phyloP scores from a whole-genome alignment of 352 stramenopile genomes.

The Phytophthora multivora region DNA sequence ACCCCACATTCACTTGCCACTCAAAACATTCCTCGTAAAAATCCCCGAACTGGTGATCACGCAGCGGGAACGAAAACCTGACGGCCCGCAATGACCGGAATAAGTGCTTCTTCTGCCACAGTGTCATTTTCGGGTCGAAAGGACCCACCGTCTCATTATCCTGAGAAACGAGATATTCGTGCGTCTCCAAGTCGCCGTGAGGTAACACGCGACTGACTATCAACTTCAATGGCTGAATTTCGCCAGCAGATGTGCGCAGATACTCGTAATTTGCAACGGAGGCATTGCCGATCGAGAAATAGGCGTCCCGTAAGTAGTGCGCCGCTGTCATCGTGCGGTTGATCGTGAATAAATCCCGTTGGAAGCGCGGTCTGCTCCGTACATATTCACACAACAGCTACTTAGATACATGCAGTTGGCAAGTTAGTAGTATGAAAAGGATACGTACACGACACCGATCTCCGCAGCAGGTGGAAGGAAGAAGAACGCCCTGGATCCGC shows the following conservation, averaged over 20 bases:
- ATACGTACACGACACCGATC: slow-evolving; percentile 58
- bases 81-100: slow-evolving; percentile 53
- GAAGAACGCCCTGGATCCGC: slow-evolving; percentile 67
- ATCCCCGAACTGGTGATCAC: slow-evolving; percentile 73
- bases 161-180: slow-evolving; percentile 51
- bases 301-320: slow-evolving; percentile 71
- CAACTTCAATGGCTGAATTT: slow-evolving; percentile 46
- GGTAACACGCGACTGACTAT: slow-evolving; percentile 40
- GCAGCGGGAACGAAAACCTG: slow-evolving; percentile 60
- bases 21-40: slow-evolving; percentile 89
- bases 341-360: slow-evolving; percentile 75
- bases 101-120: slow-evolving; percentile 47
- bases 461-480: slow-evolving; percentile 68
- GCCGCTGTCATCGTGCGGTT: slow-evolving; percentile 73
- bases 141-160: slow-evolving; percentile 51
- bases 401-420: background rate
- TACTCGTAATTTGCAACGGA: slow-evolving; percentile 89
- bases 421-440: background rate
- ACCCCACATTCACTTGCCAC: slow-evolving; percentile 67
- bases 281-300: slow-evolving; percentile 69
- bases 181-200: slow-evolving; percentile 36
- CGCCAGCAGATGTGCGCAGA: slow-evolving; percentile 20
- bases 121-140: slow-evolving; percentile 49
- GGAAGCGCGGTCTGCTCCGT: slow-evolving; percentile 49
- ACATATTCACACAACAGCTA: background rate